A percentile compares a stretch with the other conserved stretches of the same genome.
These are phyloP conservation scores for Suillus luteus DNA, from an alignment of 768 basidiomycete genomes.

Conservation along the genomic window DNA sequence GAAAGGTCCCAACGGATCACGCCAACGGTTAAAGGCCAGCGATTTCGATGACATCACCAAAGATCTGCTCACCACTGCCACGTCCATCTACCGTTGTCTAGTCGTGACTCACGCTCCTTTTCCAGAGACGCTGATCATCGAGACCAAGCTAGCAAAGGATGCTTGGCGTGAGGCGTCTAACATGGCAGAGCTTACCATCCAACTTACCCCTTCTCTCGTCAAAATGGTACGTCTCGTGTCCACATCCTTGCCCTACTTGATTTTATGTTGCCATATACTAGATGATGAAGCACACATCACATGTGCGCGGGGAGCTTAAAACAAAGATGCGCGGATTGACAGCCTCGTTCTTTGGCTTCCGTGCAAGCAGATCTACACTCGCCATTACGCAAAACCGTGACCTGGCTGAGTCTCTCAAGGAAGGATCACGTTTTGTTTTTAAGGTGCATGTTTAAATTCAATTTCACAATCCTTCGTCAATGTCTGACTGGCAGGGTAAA, in stretches of 20 bases:
- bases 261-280: background rate
- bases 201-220: background rate
- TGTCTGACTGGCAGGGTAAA: background rate
- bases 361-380: background rate
- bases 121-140: background rate
- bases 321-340: background rate
- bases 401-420: conserved; percentile 11
- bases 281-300: background rate
- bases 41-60: background rate
- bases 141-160: background rate
- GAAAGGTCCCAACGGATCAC: background rate
- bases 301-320: background rate
- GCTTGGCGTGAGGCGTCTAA: background rate
- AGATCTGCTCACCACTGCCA: too few relatives aligned
- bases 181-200: conserved; percentile 2
- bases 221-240: background rate
- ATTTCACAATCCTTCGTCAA: background rate
- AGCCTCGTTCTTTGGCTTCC: background rate
- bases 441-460: conserved; percentile 8
- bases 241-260: background rate
- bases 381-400: background rate
- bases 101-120: background rate
- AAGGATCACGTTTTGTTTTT: conserved; percentile 11
- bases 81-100: background rate
- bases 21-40: background rate